Percentiles rank a stretch among this genome's conserved stretches.
Evolutionary conservation across 495 filamentous ascomycete genomes (phyloP).

Genomic region (Astrothelium subdiscretum): DNA sequence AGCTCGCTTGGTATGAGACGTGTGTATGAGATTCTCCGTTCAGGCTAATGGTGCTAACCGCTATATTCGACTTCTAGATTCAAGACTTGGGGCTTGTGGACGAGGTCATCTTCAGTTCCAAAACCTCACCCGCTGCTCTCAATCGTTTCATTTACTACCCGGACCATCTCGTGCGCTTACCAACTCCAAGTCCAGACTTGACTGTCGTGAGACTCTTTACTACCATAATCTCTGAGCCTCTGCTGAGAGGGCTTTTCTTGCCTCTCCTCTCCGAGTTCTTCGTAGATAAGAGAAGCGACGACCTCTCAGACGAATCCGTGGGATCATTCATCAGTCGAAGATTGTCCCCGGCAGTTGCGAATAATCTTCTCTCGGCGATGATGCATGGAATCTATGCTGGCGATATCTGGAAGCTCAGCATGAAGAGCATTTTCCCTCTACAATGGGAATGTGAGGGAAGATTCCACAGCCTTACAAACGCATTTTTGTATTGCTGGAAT

Average conservation of each 20-base stretch:
- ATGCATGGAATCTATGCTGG: conserved; percentile 92
- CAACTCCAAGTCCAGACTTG: conserved; percentile 27
- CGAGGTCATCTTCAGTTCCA: conserved; percentile 48
- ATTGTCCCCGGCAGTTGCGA: conserved; percentile 43
- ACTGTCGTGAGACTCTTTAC: conserved; percentile 4
- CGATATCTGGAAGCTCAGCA: conserved; percentile 70
- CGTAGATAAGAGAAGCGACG: conserved; percentile 7
- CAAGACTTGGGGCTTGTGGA: conserved; percentile 46
- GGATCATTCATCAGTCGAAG: conserved; percentile 53
- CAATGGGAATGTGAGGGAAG: conserved; percentile 41
- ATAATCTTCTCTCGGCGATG: conserved; percentile 70
- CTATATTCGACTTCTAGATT: conserved; percentile 41
- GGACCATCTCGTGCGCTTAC: conserved; percentile 68
- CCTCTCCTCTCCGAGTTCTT: conserved; percentile 34
- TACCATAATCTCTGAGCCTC: conserved; percentile 44
- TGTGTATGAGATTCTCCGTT: neutral
- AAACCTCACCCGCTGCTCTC: conserved; percentile 35
- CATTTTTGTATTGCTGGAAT: conserved; percentile 5
- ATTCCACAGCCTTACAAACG: conserved; percentile 26
- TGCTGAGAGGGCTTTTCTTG: conserved; percentile 42
- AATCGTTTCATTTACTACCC: conserved; percentile 90
- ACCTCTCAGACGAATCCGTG: conserved; percentile 56
- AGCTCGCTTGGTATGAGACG: conserved; percentile 44
- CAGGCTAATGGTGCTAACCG: neutral
- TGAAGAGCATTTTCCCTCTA: conserved; percentile 45